Evolutionary conservation across 1,284 basidiomycete genomes (phyloP).

Genomic region (Malassezia psittaci): DNA sequence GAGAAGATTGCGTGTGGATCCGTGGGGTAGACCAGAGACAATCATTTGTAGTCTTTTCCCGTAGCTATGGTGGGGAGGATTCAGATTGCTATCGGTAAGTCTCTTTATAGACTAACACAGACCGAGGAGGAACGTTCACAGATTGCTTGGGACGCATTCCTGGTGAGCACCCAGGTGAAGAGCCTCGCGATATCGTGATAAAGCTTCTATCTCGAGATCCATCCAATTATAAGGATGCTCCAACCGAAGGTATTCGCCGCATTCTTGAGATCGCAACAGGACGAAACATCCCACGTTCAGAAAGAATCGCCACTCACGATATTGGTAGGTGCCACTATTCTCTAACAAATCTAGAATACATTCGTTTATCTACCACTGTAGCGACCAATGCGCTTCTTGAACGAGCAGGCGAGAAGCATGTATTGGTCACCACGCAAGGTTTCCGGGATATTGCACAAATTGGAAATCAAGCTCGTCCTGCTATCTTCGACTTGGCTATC

Average conservation of each 20-base stretch:
- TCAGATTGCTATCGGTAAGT: conserved; percentile 30
- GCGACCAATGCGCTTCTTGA: conserved; percentile 93
- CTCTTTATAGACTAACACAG: neutral
- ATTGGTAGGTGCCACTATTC: conserved; percentile 53
- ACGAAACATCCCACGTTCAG: conserved; percentile 58
- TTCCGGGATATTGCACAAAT: conserved; percentile 84
- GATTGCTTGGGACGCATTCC: conserved; percentile 40
- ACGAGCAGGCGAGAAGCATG: conserved; percentile 81
- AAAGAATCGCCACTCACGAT: conserved; percentile 64
- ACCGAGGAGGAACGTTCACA: conserved; percentile 47
- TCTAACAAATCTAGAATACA: conserved; percentile 59
- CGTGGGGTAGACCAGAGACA: too few species aligned
- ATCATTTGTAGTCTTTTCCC: neutral
- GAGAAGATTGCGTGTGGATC: neutral
- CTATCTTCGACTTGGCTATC: conserved; percentile 52
- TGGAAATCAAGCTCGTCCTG: conserved; percentile 84
- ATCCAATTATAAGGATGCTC: conserved; percentile 82
- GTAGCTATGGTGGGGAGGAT: conserved; percentile 22
- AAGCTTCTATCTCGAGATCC: conserved; percentile 50
- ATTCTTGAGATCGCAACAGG: conserved; percentile 70
- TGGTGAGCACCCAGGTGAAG: conserved; percentile 3
- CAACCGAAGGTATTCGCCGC: conserved; percentile 85
- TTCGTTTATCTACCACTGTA: conserved; percentile 84
- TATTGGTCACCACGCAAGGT: conserved; percentile 79
- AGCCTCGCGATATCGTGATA: conserved; percentile 44